A percentile compares a stretch with the other conserved stretches of the same genome.
phyloP scores from a whole-genome alignment of 2,329 filamentous ascomycete genomes.

The Chaetomiaceae sp. region DNA sequence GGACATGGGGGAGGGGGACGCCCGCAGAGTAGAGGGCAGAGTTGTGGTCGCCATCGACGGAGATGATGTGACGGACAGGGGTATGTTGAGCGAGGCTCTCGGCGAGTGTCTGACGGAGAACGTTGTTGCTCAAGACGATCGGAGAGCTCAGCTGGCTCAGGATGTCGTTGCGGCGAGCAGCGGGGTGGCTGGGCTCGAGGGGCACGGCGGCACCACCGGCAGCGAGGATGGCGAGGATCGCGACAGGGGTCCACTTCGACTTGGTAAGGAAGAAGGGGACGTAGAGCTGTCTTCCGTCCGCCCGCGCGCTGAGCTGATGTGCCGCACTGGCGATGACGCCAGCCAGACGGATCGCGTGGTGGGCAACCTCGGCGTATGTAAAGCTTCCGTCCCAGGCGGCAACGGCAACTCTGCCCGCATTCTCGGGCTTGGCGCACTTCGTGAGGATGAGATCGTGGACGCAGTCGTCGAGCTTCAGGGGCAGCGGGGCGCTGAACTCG shows the following conservation, averaged over 20 bases:
- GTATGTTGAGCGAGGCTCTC: background rate
- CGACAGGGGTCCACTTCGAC: constrained; percentile 19
- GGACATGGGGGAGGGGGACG: constrained; percentile 1
- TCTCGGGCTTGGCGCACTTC: constrained; percentile 34
- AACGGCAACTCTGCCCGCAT: constrained; percentile 34
- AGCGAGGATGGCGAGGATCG: constrained; percentile 20
- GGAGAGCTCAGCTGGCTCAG: constrained; percentile 12
- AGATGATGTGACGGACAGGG: constrained; percentile 1
- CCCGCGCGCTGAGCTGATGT: constrained; percentile 8
- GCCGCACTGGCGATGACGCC: constrained; percentile 15
- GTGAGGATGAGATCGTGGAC: constrained; percentile 44
- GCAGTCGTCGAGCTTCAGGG: constrained; percentile 36
- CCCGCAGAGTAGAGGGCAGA: background rate
- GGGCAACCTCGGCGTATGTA: constrained; percentile 42
- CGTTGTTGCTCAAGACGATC: constrained; percentile 8
- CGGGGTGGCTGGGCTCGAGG: constrained; percentile 20
- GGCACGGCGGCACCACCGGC: constrained; percentile 17
- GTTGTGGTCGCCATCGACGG: background rate
- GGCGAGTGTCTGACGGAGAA: background rate
- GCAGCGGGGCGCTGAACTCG: constrained; percentile 27
- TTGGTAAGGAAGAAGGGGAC: constrained; percentile 33
- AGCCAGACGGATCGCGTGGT: constrained; percentile 39
- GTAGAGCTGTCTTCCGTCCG: constrained; percentile 17
- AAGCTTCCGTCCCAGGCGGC: constrained; percentile 47
- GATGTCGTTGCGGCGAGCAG: constrained; percentile 16